Percentiles rank a stretch among this genome's conserved stretches.
These are phyloP conservation scores for Triticum urartu DNA, from an alignment of 176 grass and related monocot genomes.

Conservation along the genomic window DNA sequence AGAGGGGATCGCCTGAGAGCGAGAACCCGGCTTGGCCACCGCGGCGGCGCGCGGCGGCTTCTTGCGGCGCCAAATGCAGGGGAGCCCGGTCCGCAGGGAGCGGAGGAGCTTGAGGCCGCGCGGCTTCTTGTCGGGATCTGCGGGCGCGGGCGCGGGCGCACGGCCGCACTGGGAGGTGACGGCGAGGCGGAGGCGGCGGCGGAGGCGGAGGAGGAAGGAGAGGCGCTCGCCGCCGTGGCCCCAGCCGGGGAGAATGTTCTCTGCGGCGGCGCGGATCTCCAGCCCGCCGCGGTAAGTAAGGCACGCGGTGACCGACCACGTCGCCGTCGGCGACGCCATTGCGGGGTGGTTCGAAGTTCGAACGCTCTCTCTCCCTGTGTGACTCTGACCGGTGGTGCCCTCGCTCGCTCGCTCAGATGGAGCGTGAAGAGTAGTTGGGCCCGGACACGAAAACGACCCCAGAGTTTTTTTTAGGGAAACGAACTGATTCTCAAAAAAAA, in stretches of 20 bases:
- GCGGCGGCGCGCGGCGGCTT: background rate
- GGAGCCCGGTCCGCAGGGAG: background rate
- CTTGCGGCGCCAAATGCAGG: background rate
- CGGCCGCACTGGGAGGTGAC: constrained; percentile 19
- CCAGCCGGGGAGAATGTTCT: constrained; percentile 62
- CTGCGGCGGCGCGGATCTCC: constrained; percentile 46
- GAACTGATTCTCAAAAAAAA: too few species aligned
- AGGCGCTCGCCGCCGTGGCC: constrained; percentile 59
- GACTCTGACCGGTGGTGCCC: too few species aligned
- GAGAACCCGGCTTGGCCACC: background rate
- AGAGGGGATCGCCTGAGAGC: background rate
- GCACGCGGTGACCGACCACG: constrained; percentile 59
- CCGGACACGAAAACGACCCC: background rate
- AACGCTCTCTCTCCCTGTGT: background rate
- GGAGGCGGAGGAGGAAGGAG: constrained; percentile 64
- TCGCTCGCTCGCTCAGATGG: background rate
- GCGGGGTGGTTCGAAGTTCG: background rate
- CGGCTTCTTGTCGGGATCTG: background rate
- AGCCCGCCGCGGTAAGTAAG: constrained; percentile 53
- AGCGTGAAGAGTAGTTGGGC: background rate
- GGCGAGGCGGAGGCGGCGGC: constrained; percentile 42
- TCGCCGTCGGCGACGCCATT: constrained; percentile 6
- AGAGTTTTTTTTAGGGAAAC: too few species aligned
- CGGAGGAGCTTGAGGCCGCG: background rate
- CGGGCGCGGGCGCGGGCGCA: background rate